Evolutionary conservation across 768 basidiomycete genomes (phyloP), one percentile per base, ranked within the genome.

Genomic region (Multifurca ochricompacta): DNA sequence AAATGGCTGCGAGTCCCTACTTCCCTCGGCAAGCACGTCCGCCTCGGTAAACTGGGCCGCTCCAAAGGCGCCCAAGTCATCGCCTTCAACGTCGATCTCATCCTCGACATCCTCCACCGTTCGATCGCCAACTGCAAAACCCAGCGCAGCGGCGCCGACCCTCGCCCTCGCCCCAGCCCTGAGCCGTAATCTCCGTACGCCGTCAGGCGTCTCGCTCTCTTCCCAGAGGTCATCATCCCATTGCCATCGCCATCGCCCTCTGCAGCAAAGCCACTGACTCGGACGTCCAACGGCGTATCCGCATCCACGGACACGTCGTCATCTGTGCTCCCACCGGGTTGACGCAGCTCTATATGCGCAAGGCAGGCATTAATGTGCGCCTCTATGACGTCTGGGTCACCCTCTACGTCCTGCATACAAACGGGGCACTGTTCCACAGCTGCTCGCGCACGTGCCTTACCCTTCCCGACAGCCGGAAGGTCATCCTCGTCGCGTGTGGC

Each of bases 281-380:
- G 67, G 14, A 67, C 68, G 21, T 71, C 66, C 19, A 27, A 25
- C 14, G 21, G 18, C 13, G 32, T 2, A 36, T 56, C 50, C 3
- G 63, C 64, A 16, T 70, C 65, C 63, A 54, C n/a, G n/a, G n/a
- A n/a, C n/a, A n/a, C 72, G 61, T 69, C 62, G 25, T 40, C 67
- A 41, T 75, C 73, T 48, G 47, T 28, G 28, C 28, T 47, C 16
- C 43, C 23, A 46, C 28, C 21, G 7, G 39, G 39, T 4, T 41
- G 36, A 1, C 36, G 57, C 27, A 44, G 39, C 23, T 53, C 71
- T 61, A 81, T 78, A 61, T 86, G 71, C 4, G 79, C 80, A 39
- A 91, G 66, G 65, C 89, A 91, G 6, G 85, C 74, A 62, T 91
- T 85, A n/a, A 91, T 77, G 68, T 91, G 89, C 14, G 86, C 87